Evolutionary conservation across 805 yeast species (phyloP), one percentile per base, ranked within the genome.

Genomic region (Saccharomycopsis malanga): DNA sequence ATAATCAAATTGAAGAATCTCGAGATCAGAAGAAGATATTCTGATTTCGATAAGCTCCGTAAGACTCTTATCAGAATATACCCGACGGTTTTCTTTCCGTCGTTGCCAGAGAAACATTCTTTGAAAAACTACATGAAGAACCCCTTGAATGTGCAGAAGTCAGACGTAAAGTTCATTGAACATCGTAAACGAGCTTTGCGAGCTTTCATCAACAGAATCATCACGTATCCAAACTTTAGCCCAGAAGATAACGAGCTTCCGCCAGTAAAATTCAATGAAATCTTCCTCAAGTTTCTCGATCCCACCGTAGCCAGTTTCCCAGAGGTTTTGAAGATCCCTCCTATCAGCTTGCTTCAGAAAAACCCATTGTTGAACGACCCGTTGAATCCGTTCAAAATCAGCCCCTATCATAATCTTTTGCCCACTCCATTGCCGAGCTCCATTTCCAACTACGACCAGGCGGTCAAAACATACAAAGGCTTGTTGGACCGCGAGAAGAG

Each of bases 71-170:
- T 79, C 4, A 79, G 79, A 57, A 66, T 86, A 27, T 88, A 85
- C 57, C 97, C 98, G 1, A 79, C 91, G 34, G 66, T 79, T 4
- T 72, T 93, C 3, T 75, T 93, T 1, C 98, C 98, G 2, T 95
- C 97, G 0, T 87, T 93, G n/a, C 98, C 98, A 0, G 86, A 81
- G 67, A 84, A 84, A 61, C 89, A 84, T 61, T 72, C 85, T 14
- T 61, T 84, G n/a, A 61, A 68, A 4, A 69, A 66, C 50, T 71
- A 71, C 52, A 61, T 71, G 39, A 53, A 67, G 40, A 68, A 65
- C 44, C 76, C 74, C 15, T 55, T 71, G 21, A 67, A 65, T 46
- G 74, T 69, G 3, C 68, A 69, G 50, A 67, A 61, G 40, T 43
- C 53, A 2, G 74, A 71, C 52, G 44, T 61, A 4, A 73, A 59